Conservation (phyloP, 805 yeast species). For the Candida silvicultrix region DNA sequence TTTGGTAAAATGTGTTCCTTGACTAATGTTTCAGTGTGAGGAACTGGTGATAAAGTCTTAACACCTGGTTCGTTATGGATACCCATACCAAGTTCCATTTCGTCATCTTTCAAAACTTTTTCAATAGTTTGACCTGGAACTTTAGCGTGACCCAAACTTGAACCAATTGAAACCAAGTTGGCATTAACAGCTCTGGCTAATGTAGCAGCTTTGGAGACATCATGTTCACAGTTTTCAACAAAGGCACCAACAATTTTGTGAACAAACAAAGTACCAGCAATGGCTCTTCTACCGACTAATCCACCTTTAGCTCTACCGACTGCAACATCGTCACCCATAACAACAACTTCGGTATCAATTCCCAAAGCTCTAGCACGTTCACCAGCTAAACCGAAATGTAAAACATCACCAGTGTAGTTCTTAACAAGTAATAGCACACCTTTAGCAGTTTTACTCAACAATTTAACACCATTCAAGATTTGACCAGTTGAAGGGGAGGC, state of each 20-base stretch:
- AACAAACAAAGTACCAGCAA: conserved; percentile 87
- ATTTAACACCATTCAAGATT: conserved; percentile 56
- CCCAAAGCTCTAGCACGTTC: conserved; percentile 83
- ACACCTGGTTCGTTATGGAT: conserved; percentile 94
- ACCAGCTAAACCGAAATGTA: conserved; percentile 88
- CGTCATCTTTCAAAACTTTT: conserved; percentile 45
- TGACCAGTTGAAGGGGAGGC: conserved; percentile 93
- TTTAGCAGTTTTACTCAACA: conserved; percentile 34
- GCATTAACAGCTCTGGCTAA: conserved; percentile 57
- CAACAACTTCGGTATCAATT: conserved; percentile 59
- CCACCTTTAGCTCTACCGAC: conserved; percentile 88
- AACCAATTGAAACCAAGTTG: conserved; percentile 79
- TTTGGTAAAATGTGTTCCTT: conserved; percentile 51
- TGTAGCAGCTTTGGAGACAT: conserved; percentile 45
- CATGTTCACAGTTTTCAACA: conserved; percentile 35
- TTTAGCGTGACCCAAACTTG: conserved; percentile 81
- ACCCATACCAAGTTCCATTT: conserved; percentile 91
- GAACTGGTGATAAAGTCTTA: conserved; percentile 48
- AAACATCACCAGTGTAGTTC: conserved; percentile 91
- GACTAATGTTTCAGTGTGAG: conserved; percentile 57
- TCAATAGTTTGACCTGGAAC: conserved; percentile 77
- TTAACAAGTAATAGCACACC: conserved; percentile 81
- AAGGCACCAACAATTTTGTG: conserved; percentile 84
- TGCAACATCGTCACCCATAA: conserved; percentile 89
- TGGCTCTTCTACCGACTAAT: conserved; percentile 89